Evolutionary conservation across 176 grass and related monocot species (phyloP).

Genomic region (Oryza brachyantha): DNA sequence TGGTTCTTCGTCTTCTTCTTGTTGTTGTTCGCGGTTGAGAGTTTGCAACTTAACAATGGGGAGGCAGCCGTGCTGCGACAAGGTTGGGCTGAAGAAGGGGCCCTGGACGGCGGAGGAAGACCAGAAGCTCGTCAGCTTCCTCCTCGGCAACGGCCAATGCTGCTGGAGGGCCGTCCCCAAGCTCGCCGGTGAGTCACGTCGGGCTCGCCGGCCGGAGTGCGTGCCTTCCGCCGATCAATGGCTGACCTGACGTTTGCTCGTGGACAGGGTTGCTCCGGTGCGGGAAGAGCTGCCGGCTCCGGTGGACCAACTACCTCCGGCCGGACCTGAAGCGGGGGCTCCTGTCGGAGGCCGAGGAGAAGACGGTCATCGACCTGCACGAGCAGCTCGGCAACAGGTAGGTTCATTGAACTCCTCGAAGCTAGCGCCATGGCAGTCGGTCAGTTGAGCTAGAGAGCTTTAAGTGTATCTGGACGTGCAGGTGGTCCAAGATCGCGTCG

Average conservation of each 20-base stretch:
- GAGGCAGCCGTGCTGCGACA: constrained; percentile 89
- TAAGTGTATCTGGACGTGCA: neutral
- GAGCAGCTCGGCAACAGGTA: constrained; percentile 76
- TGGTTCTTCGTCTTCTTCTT: neutral
- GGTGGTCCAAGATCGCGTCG: constrained; percentile 92
- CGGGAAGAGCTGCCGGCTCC: constrained; percentile 86
- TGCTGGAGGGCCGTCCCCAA: constrained; percentile 88
- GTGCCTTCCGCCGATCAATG: neutral
- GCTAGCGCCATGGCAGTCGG: neutral
- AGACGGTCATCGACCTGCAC: constrained; percentile 80
- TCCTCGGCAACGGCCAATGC: constrained; percentile 62
- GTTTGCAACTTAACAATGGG: constrained; percentile 42
- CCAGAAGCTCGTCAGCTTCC: constrained; percentile 71
- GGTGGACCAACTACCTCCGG: constrained; percentile 90
- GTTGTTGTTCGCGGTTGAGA: neutral
- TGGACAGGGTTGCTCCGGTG: constrained; percentile 66
- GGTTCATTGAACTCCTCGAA: neutral
- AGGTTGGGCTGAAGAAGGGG: constrained; percentile 81
- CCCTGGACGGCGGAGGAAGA: constrained; percentile 83
- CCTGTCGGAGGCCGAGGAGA: constrained; percentile 68
- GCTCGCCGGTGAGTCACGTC: constrained; percentile 65
- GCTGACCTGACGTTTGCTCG: neutral
- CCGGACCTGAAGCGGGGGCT: constrained; percentile 78
- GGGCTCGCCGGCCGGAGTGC: neutral
- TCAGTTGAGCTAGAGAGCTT: neutral